These are phyloP conservation scores for Zygotorulaspora mrakii DNA, from an alignment of 1,139 yeast genomes.

Conservation along the genomic window DNA sequence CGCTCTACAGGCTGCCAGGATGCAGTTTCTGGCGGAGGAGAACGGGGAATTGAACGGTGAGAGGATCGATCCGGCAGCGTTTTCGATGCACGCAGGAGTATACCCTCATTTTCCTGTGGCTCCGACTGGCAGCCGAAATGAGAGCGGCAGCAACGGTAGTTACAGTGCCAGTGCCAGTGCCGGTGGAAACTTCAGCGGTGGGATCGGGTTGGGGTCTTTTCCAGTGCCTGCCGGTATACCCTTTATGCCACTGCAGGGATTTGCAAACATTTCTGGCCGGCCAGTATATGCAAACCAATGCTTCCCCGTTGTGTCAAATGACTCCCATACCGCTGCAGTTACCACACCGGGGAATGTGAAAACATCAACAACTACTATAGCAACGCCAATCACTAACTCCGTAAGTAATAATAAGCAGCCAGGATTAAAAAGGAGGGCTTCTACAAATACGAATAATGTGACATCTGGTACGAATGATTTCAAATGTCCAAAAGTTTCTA, in stretches of 20 bases:
- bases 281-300: conserved; percentile 21
- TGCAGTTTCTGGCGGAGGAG: conserved; percentile 34
- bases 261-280: conserved; percentile 15
- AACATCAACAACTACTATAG: neutral
- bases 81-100: conserved; percentile 19
- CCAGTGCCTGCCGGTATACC: conserved; percentile 5
- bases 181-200: too few species aligned
- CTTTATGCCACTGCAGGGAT: conserved; percentile 5
- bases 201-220: too few species aligned
- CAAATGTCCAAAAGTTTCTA: conserved; percentile 9
- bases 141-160: too few species aligned
- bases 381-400: too few species aligned
- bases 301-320: neutral
- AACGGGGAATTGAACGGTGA: conserved; percentile 28
- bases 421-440: conserved; percentile 2
- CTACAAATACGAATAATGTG: conserved; percentile 3
- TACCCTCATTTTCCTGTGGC: too few species aligned
- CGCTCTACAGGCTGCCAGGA: conserved; percentile 42
- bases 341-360: conserved; percentile 1
- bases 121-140: too few species aligned
- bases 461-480: conserved; percentile 15
- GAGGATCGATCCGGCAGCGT: conserved; percentile 22
- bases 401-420: too few species aligned
- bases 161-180: too few species aligned
- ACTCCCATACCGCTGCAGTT: neutral